Evolutionary conservation across 306 rosid genomes (phyloP).

Genomic region (Glycyrrhiza uralensis): DNA sequence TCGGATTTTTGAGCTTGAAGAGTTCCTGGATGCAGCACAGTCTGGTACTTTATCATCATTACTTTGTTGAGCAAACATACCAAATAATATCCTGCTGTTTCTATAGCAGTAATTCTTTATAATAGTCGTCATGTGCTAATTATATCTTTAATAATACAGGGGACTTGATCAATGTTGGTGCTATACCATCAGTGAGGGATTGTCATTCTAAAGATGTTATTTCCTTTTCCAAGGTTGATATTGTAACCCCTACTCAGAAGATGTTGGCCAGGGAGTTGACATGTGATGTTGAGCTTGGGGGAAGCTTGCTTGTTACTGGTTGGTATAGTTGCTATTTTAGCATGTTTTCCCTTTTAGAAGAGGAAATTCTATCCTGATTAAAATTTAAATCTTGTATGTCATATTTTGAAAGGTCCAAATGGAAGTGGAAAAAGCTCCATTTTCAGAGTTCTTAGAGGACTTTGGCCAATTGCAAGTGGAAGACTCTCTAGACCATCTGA

Average conservation of each 20-base stretch:
- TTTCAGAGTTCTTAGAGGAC: constrained; percentile 94
- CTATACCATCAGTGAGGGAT: constrained; percentile 39
- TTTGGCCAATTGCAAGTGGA: constrained; percentile 89
- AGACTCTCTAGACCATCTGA: constrained; percentile 63
- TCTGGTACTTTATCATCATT: constrained; percentile 52
- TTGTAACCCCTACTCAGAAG: constrained; percentile 85
- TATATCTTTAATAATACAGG: constrained; percentile 35
- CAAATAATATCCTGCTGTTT: background rate
- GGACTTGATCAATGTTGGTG: constrained; percentile 37
- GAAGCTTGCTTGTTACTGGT: constrained; percentile 97
- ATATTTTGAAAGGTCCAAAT: constrained; percentile 73
- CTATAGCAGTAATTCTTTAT: constrained; percentile 11
- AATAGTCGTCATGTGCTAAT: constrained; percentile 16
- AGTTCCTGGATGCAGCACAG: constrained; percentile 77
- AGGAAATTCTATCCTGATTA: constrained; percentile 1
- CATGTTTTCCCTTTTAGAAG: background rate
- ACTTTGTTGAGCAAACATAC: background rate
- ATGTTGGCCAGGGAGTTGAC: constrained; percentile 84
- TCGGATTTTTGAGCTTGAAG: constrained; percentile 94
- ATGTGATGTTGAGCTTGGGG: constrained; percentile 65
- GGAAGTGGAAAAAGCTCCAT: constrained; percentile 99
- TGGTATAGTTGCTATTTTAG: constrained; percentile 30
- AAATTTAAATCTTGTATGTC: constrained; percentile 11
- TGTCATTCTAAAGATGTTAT: constrained; percentile 54
- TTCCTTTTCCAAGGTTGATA: constrained; percentile 77